Percentiles rank a stretch among this genome's conserved stretches.
These are phyloP conservation scores for Saksenaea oblongispora DNA, from an alignment of 371 early-diverging fungal species.

Conservation along the genomic window DNA sequence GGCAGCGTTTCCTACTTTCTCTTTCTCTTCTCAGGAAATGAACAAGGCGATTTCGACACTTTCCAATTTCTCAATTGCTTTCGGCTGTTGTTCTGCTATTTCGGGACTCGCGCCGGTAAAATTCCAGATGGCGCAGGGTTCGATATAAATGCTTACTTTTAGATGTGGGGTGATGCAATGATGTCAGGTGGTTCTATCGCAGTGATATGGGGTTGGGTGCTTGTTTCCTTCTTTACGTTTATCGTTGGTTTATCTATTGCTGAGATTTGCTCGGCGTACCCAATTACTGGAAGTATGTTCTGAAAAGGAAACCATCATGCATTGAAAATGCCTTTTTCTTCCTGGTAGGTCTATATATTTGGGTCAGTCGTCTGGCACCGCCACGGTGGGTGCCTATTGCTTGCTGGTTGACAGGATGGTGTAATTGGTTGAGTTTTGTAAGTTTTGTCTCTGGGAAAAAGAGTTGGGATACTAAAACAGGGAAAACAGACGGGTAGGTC, in stretches of 20 bases:
- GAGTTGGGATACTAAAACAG: background rate
- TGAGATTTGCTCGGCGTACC: slow-evolving; percentile 75
- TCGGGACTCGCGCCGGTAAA: slow-evolving; percentile 61
- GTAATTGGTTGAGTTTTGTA: slow-evolving; percentile 62
- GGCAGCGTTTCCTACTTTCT: too few relatives aligned
- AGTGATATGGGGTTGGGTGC: slow-evolving; percentile 71
- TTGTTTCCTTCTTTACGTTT: slow-evolving; percentile 64
- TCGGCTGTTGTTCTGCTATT: slow-evolving; percentile 62
- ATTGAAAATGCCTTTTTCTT: background rate
- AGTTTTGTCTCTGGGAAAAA: slow-evolving; percentile 3
- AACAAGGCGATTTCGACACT: slow-evolving; percentile 65
- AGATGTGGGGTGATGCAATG: slow-evolving; percentile 61
- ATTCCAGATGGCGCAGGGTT: background rate
- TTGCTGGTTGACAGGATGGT: slow-evolving; percentile 60
- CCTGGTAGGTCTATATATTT: slow-evolving; percentile 45
- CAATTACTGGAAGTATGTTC: slow-evolving; percentile 68
- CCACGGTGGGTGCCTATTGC: slow-evolving; percentile 57
- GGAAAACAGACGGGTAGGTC: slow-evolving; percentile 22
- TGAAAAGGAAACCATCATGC: slow-evolving; percentile 8
- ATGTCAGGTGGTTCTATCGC: slow-evolving; percentile 69
- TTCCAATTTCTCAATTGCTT: slow-evolving; percentile 62
- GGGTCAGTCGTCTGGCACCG: slow-evolving; percentile 59
- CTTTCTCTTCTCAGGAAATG: slow-evolving; percentile 67
- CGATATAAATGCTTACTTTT: background rate
- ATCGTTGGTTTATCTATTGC: slow-evolving; percentile 69